Percentiles rank a stretch among this genome's conserved stretches.
Evolutionary conservation across 2,329 filamentous ascomycete species (phyloP).

Genomic region (Paecilomyces dactylethromorphus): DNA sequence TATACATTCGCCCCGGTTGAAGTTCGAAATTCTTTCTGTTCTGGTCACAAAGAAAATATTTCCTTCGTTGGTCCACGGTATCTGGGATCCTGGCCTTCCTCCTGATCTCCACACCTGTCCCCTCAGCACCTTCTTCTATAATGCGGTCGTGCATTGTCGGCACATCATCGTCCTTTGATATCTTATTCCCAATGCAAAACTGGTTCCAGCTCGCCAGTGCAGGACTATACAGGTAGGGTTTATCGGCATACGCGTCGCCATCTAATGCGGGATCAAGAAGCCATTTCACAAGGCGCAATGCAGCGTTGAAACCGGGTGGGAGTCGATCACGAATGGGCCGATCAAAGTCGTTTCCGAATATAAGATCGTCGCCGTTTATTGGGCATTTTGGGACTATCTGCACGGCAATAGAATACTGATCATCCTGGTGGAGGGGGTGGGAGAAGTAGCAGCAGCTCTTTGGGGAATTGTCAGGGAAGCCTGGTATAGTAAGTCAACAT

Average conservation of each 20-base stretch:
- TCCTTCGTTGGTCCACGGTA: slow-evolving; percentile 50
- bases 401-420: slow-evolving; percentile 82
- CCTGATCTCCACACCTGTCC: slow-evolving; percentile 45
- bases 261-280: slow-evolving; percentile 87
- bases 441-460: slow-evolving; percentile 71
- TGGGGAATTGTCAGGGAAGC: slow-evolving; percentile 67
- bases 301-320: slow-evolving; percentile 78
- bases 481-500: slow-evolving; percentile 26
- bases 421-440: slow-evolving; percentile 59
- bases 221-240: slow-evolving; percentile 79
- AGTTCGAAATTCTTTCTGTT: slow-evolving; percentile 54
- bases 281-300: slow-evolving; percentile 80
- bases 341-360: slow-evolving; percentile 96
- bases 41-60: slow-evolving; percentile 52
- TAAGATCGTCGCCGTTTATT: slow-evolving; percentile 64
- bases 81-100: slow-evolving; percentile 46
- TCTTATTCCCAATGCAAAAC: slow-evolving; percentile 57
- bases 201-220: slow-evolving; percentile 74
- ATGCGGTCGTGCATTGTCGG: slow-evolving; percentile 42
- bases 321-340: slow-evolving; percentile 78
- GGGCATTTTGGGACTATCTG: slow-evolving; percentile 64
- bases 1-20: slow-evolving; percentile 55
- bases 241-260: slow-evolving; percentile 80
- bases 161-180: slow-evolving; percentile 17
- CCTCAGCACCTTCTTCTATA: slow-evolving; percentile 62